Evolutionary conservation across 352 stramenopile species (phyloP), one percentile per base, ranked within the genome.

Genomic region (Globisporangium emineosum): DNA sequence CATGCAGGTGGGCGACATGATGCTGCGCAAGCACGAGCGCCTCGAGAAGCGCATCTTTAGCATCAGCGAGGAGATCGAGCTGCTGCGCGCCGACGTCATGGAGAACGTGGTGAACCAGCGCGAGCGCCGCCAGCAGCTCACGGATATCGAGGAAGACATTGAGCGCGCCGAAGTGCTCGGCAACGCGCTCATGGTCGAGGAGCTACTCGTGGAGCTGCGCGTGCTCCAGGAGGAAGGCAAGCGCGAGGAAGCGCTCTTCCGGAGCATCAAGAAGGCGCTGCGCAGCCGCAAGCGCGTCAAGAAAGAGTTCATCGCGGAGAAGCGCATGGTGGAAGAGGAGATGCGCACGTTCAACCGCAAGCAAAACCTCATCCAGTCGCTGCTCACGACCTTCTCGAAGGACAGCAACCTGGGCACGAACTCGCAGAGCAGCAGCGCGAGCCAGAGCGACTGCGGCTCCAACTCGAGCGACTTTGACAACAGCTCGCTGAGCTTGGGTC

Each of bases 1-100:
- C 68, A 83, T 81, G 68, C 79, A 88, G 62, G 73, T 83, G 57
- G 73, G 77, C 57, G 73, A 82, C 64, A 75, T 88, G 66, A 77
- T 88, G 62, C 55, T 67, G 27, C 79, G 79, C 54, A 78, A 82
- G 52, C 70, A 80, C 62, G 75, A 79, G 54, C 79, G 79, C 23
- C 61, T 88, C 30, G 60, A 73, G 53, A 65, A 71, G 49, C 75
- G 79, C 30, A 77, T 86, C 55, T 50, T 71, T 43, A 64, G 68
- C 49, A 66, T 84, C 12, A 65, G 68, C 37, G 71, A 81, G 53
- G 79, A 88, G 73, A 86, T 83, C 63, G 68, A 83, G 60, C 69
- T 80, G 68, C 73, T 88, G 52, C 67, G 73, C 45, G 58, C 67
- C 47, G 75, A 86, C 62, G 70, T 86, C 19, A 62, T 75, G 50